These are phyloP conservation scores for Rhododendron mucronatum DNA, from an alignment of 148 eudicot species.

Conservation along the genomic window DNA sequence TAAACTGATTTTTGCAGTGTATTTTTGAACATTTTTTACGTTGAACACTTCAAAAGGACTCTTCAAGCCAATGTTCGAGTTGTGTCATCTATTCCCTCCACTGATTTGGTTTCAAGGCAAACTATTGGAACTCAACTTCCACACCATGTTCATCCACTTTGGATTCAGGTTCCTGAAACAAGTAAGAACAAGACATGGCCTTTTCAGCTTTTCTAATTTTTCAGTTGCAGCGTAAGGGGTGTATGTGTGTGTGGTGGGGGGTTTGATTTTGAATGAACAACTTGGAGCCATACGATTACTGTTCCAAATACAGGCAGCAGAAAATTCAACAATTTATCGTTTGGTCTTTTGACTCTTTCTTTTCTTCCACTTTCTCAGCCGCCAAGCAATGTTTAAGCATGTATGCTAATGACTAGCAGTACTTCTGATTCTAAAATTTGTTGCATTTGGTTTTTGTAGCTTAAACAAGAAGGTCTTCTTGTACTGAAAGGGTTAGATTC, in stretches of 20 bases:
- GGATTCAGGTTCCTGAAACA: slow-evolving; percentile 73
- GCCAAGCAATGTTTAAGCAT: background rate
- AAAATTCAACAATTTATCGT: background rate
- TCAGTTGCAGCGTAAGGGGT: background rate
- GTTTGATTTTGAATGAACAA: background rate
- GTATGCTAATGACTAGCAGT: background rate
- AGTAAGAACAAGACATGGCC: slow-evolving; percentile 24
- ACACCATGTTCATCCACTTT: slow-evolving; percentile 57
- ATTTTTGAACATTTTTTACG: slow-evolving; percentile 68
- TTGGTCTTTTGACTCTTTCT: no score
- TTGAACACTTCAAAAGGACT: slow-evolving; percentile 73
- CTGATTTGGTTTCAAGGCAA: slow-evolving; percentile 59
- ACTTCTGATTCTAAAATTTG: background rate
- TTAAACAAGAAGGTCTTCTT: slow-evolving; percentile 63
- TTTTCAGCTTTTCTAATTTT: background rate
- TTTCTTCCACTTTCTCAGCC: background rate
- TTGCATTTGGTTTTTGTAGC: slow-evolving; percentile 29
- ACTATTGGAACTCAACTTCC: slow-evolving; percentile 61
- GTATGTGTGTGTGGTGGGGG: no score
- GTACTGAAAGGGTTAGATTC: slow-evolving; percentile 77
- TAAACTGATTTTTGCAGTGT: slow-evolving; percentile 39
- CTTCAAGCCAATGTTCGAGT: slow-evolving; percentile 73
- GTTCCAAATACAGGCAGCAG: background rate
- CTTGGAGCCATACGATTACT: no score
- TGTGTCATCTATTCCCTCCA: slow-evolving; percentile 64